These are phyloP conservation scores for Lizonia empirigonia DNA, from an alignment of 2,329 filamentous ascomycete genomes.

Conservation along the genomic window DNA sequence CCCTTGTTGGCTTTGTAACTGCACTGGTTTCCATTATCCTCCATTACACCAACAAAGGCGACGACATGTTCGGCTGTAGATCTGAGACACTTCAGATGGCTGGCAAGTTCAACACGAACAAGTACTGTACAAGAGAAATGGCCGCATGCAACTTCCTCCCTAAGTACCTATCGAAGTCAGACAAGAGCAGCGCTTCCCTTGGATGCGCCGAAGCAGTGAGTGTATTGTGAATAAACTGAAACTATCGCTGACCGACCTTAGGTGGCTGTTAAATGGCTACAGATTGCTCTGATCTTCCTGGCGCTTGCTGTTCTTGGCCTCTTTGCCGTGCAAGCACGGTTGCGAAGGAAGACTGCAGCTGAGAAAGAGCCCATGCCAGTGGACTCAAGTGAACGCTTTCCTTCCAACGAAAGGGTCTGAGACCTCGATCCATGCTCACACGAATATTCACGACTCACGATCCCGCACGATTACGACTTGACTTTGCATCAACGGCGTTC, in stretches of 20 bases:
- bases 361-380: slow-evolving; percentile 14
- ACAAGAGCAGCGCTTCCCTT: slow-evolving; percentile 19
- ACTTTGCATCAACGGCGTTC: slow-evolving; percentile 7
- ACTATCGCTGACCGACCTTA: slow-evolving; percentile 5
- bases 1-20: slow-evolving; percentile 20
- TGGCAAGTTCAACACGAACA: slow-evolving; percentile 33
- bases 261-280: slow-evolving; percentile 39
- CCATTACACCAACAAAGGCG: slow-evolving; percentile 34
- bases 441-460: slow-evolving; percentile 11
- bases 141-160: slow-evolving; percentile 34
- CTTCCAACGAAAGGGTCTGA: background rate
- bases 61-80: slow-evolving; percentile 33
- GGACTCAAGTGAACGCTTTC: slow-evolving; percentile 2
- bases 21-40: slow-evolving; percentile 33
- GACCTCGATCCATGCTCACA: background rate
- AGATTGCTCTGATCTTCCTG: slow-evolving; percentile 31
- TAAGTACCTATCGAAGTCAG: slow-evolving; percentile 16
- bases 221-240: slow-evolving; percentile 9
- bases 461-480: background rate
- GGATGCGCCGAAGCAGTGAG: slow-evolving; percentile 39
- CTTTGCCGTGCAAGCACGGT: slow-evolving; percentile 30
- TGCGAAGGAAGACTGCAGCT: slow-evolving; percentile 26
- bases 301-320: slow-evolving; percentile 27
- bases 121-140: slow-evolving; percentile 37
- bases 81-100: slow-evolving; percentile 26